Conservation (phyloP, 169 alveolate genomes). For the Plasmodium inui region DNA sequence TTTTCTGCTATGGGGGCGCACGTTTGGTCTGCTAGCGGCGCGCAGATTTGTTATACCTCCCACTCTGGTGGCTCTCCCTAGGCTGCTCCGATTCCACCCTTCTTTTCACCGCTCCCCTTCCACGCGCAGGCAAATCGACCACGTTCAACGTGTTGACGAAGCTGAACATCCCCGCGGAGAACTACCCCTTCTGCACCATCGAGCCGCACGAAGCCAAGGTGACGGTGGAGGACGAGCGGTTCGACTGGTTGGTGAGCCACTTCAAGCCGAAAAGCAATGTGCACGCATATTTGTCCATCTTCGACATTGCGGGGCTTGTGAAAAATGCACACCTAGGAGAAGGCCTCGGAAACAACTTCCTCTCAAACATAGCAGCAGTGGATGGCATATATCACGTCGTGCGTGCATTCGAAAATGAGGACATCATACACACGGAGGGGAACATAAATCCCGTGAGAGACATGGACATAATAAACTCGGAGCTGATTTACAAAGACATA, state of each 20-base stretch:
- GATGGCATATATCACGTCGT: conserved; percentile 99
- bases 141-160: conserved; percentile 97
- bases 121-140: conserved; percentile 94
- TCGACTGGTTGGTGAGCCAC: conserved; percentile 93
- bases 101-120: conserved; percentile 70
- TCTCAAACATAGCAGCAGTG: conserved; percentile 97
- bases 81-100: neutral
- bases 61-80: no score
- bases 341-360: conserved; percentile 99
- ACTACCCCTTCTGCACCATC: conserved; percentile 96
- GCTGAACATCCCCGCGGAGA: conserved; percentile 96
- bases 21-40: conserved; percentile 79
- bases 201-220: conserved; percentile 98
- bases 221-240: conserved; percentile 94
- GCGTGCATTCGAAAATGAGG: conserved; percentile 97
- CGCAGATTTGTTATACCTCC: neutral
- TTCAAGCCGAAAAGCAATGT: conserved; percentile 96
- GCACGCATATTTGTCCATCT: conserved; percentile 95
- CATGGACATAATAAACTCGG: conserved; percentile 95
- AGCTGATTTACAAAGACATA: conserved; percentile 95
- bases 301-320: conserved; percentile 99
- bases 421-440: conserved; percentile 97
- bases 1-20: no score
- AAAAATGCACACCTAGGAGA: conserved; percentile 99
- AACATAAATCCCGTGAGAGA: conserved; percentile 98